Percentiles rank a stretch among this genome's conserved stretches.
phyloP scores from a whole-genome alignment of 2,329 filamentous ascomycete genomes.

The Paraphaeosphaeria minitans region DNA sequence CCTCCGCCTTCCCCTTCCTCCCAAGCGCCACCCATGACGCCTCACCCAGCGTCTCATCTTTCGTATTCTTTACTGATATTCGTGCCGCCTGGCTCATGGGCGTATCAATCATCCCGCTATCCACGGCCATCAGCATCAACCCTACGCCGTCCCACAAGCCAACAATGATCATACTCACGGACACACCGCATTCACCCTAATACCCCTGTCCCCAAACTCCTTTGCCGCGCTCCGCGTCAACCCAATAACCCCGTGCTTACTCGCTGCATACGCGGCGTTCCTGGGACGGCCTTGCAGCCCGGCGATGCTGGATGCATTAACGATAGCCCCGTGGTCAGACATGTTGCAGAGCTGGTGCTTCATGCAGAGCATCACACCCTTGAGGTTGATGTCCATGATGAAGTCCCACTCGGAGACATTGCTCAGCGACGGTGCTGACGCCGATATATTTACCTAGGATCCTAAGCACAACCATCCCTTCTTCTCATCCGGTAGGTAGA shows the following conservation, averaged over 20 bases:
- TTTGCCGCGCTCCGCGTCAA: constrained; percentile 46
- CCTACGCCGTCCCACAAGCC: too few species aligned
- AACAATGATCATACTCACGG: constrained; percentile 23
- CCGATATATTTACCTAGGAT: constrained; percentile 33
- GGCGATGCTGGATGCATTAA: constrained; percentile 47
- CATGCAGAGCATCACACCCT: constrained; percentile 41
- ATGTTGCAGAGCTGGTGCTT: constrained; percentile 46
- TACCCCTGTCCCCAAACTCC: constrained; percentile 37
- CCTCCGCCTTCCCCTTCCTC: constrained; percentile 30
- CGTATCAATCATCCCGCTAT: constrained; percentile 29
- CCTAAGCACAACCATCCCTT: too few species aligned
- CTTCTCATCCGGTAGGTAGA: too few species aligned
- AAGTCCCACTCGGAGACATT: constrained; percentile 41
- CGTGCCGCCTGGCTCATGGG: constrained; percentile 21
- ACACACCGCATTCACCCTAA: constrained; percentile 33
- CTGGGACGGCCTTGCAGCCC: constrained; percentile 53
- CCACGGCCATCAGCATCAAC: too few species aligned
- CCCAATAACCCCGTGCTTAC: constrained; percentile 48
- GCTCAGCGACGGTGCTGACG: constrained; percentile 25
- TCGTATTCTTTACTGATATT: constrained; percentile 1
- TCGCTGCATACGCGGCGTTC: constrained; percentile 40
- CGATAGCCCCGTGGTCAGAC: constrained; percentile 32
- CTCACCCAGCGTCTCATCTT: constrained; percentile 9
- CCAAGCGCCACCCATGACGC: constrained; percentile 18
- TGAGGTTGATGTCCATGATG: constrained; percentile 43